Conservation (phyloP, 1,284 basidiomycete genomes). For the Phenoliferia sp. region DNA sequence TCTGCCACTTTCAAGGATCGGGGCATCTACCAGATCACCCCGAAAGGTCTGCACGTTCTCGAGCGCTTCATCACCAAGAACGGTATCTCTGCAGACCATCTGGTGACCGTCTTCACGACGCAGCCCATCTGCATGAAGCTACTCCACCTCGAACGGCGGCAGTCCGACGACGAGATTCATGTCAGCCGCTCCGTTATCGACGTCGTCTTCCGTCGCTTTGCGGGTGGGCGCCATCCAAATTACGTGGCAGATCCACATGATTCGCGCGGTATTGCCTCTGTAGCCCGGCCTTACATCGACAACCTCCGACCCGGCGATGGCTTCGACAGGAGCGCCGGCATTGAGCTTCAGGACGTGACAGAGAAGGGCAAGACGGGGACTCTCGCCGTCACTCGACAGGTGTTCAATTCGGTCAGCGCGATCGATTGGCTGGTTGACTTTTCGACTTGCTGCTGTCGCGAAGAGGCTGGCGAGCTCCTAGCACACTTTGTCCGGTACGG, state of each 20-base stretch:
- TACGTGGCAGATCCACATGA: constrained; percentile 46
- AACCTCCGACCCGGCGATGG: constrained; percentile 38
- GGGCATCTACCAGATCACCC: constrained; percentile 90
- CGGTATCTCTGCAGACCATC: constrained; percentile 85
- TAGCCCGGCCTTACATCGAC: constrained; percentile 35
- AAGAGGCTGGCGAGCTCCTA: constrained; percentile 94
- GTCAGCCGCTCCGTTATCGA: constrained; percentile 90
- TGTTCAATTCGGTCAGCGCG: constrained; percentile 78
- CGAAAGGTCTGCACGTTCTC: constrained; percentile 96
- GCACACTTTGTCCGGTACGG: constrained; percentile 97
- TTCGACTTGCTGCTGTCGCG: constrained; percentile 88
- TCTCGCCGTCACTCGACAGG: constrained; percentile 53
- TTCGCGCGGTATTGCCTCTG: neutral
- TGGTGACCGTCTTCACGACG: constrained; percentile 80
- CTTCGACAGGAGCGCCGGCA: constrained; percentile 48
- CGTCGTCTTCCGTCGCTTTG: constrained; percentile 89
- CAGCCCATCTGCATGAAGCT: constrained; percentile 98
- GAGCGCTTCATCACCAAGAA: constrained; percentile 99
- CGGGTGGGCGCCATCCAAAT: constrained; percentile 73
- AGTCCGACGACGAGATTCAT: constrained; percentile 93
- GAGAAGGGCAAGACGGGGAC: constrained; percentile 47
- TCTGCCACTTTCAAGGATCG: constrained; percentile 93
- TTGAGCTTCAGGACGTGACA: constrained; percentile 56
- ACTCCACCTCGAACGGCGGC: constrained; percentile 88
- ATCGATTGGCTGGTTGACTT: constrained; percentile 98